Percentiles rank a stretch among this genome's conserved stretches.
These are phyloP conservation scores for Aspergillus thermomutatus DNA, from an alignment of 2,329 filamentous ascomycete species.

Conservation along the genomic window DNA sequence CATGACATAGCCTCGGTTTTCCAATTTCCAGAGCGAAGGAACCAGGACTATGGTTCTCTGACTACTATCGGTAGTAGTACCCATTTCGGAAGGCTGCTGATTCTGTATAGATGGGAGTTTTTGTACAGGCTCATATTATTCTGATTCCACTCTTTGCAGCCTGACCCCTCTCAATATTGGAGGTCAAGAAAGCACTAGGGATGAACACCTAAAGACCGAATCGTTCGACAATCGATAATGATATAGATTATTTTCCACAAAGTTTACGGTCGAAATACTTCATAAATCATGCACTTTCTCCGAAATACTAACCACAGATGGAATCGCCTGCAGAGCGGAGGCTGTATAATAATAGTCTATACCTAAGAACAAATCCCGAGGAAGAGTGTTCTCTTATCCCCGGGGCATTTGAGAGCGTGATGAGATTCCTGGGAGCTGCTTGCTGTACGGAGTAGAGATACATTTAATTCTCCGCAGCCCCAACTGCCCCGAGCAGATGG, in stretches of 20 bases:
- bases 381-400: neutral
- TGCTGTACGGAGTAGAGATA: too few relatives aligned
- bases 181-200: neutral
- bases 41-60: neutral
- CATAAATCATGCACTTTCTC: too few relatives aligned
- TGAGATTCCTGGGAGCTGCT: neutral
- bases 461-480: neutral
- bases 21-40: neutral
- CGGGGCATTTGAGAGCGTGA: neutral
- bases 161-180: neutral
- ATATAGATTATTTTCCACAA: neutral
- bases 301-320: too few relatives aligned
- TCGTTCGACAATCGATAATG: neutral
- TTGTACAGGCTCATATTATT: neutral
- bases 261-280: neutral
- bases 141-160: neutral
- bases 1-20: neutral
- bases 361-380: neutral
- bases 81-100: neutral
- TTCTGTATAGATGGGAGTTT: neutral
- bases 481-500: neutral
- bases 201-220: neutral
- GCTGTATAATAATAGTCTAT: too few relatives aligned
- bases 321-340: too few relatives aligned
- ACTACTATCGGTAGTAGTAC: neutral